These are phyloP conservation scores for Wickerhamiella cacticola DNA, from an alignment of 805 yeast species.

Conservation along the genomic window DNA sequence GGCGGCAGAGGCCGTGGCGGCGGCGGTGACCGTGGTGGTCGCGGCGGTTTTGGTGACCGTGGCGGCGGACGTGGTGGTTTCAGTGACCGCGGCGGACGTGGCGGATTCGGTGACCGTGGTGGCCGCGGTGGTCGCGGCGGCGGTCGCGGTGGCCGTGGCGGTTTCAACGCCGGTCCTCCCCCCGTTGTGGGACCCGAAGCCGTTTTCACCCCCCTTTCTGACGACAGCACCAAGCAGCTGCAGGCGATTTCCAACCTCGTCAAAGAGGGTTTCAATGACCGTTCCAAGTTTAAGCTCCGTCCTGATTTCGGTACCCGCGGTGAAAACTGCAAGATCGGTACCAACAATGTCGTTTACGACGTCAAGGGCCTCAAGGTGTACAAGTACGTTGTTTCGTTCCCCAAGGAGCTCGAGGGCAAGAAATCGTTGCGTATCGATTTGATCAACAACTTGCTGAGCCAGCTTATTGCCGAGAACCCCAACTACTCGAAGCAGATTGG, in stretches of 20 bases:
- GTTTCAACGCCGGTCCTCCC: slow-evolving; percentile 9
- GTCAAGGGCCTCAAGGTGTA: slow-evolving; percentile 10
- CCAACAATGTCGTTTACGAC: slow-evolving; percentile 9
- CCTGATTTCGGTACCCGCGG: slow-evolving; percentile 10
- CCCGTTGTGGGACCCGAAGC: slow-evolving; percentile 11
- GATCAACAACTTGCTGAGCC: slow-evolving; percentile 10
- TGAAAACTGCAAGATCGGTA: slow-evolving; percentile 10
- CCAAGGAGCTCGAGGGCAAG: slow-evolving; percentile 12
- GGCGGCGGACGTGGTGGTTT: slow-evolving; percentile 3
- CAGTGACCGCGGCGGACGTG: neutral
- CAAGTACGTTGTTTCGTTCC: slow-evolving; percentile 7
- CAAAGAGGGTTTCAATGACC: neutral
- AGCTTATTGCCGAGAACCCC: slow-evolving; percentile 7
- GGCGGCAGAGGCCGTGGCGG: slow-evolving; percentile 7
- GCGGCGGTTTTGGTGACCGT: slow-evolving; percentile 1
- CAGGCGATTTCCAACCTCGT: neutral
- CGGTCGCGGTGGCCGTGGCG: slow-evolving; percentile 12
- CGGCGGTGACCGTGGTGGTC: slow-evolving; percentile 1
- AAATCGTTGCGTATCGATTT: slow-evolving; percentile 8
- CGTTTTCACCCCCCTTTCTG: neutral
- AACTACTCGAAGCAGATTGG: slow-evolving; percentile 9
- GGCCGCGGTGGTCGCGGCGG: slow-evolving; percentile 10
- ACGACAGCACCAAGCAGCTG: slow-evolving; percentile 3
- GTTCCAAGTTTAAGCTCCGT: neutral
- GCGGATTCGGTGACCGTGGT: slow-evolving; percentile 2